phyloP scores from a whole-genome alignment of 208 protist species.

The Crithidia thermophila region DNA sequence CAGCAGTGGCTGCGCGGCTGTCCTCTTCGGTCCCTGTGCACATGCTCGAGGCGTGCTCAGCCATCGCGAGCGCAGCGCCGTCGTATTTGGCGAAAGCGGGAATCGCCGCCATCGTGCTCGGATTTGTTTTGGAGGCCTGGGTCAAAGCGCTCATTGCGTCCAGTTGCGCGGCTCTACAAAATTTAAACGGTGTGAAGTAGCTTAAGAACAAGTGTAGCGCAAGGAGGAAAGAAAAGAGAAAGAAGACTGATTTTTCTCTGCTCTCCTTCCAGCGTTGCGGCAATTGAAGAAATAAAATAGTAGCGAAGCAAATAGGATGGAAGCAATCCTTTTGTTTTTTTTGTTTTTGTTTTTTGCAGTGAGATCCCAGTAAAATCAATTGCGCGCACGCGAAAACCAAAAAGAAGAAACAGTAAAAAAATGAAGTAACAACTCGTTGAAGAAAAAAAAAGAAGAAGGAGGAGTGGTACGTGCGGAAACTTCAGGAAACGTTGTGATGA shows the following conservation, averaged over 20 bases:
- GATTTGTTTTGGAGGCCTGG: not conserved
- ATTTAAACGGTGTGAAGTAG: not conserved
- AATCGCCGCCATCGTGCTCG: not conserved
- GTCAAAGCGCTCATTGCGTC: constrained; percentile 22
- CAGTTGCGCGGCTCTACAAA: too few species aligned
- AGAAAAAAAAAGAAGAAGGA: constrained; percentile 14
- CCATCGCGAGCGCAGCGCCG: not conserved
- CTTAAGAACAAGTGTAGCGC: not conserved
- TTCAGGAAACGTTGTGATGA: not conserved
- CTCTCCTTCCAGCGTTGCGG: too few species aligned
- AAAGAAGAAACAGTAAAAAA: not conserved
- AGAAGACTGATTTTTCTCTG: not conserved
- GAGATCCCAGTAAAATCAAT: too few species aligned
- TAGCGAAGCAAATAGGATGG: too few species aligned
- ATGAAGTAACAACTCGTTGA: not conserved
- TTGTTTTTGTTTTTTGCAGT: too few species aligned
- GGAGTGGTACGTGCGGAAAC: not conserved
- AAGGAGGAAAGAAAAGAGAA: not conserved
- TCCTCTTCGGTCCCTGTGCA: constrained; percentile 24
- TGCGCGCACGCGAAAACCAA: not conserved
- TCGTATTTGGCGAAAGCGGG: constrained; percentile 13
- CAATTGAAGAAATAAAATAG: too few species aligned
- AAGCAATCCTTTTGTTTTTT: too few species aligned
- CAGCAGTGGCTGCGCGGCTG: constrained; percentile 21
- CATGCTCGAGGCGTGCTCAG: constrained; percentile 9